A percentile compares a stretch with the other conserved stretches of the same genome.
These are phyloP conservation scores for Fusarium sp. DNA, from an alignment of 2,329 filamentous ascomycete species.

Conservation along the genomic window DNA sequence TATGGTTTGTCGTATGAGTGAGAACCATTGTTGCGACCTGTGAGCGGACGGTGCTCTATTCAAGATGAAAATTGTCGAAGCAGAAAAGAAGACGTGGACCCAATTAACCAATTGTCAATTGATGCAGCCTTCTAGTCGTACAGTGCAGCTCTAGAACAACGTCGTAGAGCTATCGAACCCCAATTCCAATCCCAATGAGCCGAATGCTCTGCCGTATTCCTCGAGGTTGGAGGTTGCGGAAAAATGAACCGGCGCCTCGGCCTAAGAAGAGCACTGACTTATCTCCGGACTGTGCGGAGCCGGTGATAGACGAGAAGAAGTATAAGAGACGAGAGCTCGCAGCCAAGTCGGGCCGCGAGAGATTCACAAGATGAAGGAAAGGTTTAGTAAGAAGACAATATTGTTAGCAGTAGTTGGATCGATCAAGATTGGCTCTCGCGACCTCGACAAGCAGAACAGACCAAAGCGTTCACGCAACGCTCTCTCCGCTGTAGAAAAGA, in stretches of 20 bases:
- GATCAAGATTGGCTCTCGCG: conserved; percentile 37
- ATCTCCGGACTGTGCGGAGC: conserved; percentile 29
- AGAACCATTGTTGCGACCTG: conserved; percentile 63
- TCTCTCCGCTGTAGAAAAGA: conserved; percentile 31
- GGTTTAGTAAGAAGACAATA: conserved; percentile 2
- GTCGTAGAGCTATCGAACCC: conserved; percentile 3
- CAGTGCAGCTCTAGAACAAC: conserved; percentile 4
- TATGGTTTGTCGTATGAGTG: conserved; percentile 72
- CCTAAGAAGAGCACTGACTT: conserved; percentile 35
- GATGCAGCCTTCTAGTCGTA: conserved; percentile 5
- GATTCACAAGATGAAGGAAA: conserved; percentile 8
- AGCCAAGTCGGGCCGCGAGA: conserved; percentile 44
- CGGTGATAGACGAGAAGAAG: conserved; percentile 11
- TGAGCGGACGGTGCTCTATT: conserved; percentile 25
- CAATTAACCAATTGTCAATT: conserved; percentile 28
- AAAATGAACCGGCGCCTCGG: conserved; percentile 41
- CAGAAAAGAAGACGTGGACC: conserved; percentile 8
- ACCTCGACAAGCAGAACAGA: conserved; percentile 43
- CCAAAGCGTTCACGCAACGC: conserved; percentile 29
- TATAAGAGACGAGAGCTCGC: conserved; percentile 30
- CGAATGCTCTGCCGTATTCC: conserved; percentile 23
- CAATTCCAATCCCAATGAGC: conserved; percentile 28
- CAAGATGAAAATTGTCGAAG: conserved; percentile 11
- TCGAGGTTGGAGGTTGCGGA: conserved; percentile 39
- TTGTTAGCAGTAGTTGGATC: conserved; percentile 20